Base-by-base conservation (phyloP, 345 rosid genomes). In the Eutrema japonicum region DNA sequence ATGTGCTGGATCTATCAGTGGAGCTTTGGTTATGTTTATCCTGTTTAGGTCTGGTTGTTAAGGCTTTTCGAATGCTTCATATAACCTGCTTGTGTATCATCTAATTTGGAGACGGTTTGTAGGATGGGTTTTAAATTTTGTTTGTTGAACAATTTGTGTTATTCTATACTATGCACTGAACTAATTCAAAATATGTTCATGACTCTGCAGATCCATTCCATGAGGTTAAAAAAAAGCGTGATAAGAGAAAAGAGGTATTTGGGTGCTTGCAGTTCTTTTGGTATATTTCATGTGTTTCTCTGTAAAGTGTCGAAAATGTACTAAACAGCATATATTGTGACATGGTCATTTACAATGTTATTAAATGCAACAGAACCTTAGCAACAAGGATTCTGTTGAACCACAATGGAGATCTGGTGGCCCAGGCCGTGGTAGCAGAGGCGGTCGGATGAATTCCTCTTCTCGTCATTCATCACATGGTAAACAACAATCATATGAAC, bases 141-240 rank as follows among this genome's bases (percentile, higher is more conserved):
- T 51, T 14, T 27, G 65, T 29, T 52, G 64, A 40, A 48, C 49
- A n/a, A 43, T 22, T 22, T 52, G 26, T 3, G 37, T 53, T 42
- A 4, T 41, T 71, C 58, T 71, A 4, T 68, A 49, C 14, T 37
- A 27, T 36, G 46, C 61, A 40, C 32, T 73, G 57, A 49, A 41
- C 75, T 81, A 65, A 80, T 36, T 58, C 12, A n/a, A 42, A 47
- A 29, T 42, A n/a, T 57, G 46, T 71, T 33, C 74, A 42, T 78
- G 62, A 70, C 64, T 81, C 61, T 58, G 68, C 92, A 93, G 98
- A 85, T 83, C 70, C 97, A 57, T 93, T 93, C 78, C 94, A 77
- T 59, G 97, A 88, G 85, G 98, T 93, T 54, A 93, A 81, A 78
- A 86, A 92, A 47, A 93, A 83, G 73, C 94, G 96, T 9, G 97